Percentiles rank a stretch among this genome's conserved stretches.
Evolutionary conservation across 1,284 basidiomycete species (phyloP).

Genomic region (Leccinum subfulvum): DNA sequence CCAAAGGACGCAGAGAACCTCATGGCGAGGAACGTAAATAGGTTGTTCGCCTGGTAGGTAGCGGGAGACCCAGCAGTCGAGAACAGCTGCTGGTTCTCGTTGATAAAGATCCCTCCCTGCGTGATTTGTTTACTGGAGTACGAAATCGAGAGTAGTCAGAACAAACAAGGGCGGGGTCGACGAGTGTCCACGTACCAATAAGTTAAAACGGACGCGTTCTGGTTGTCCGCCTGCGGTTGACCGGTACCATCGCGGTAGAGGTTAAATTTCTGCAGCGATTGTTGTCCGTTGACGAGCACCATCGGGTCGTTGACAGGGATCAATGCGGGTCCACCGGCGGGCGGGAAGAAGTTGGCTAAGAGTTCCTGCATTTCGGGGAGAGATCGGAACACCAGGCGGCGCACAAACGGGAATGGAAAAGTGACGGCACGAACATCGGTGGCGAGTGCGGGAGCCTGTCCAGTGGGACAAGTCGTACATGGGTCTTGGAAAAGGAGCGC

Average conservation of each 20-base stretch:
- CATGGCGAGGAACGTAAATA: constrained; percentile 31
- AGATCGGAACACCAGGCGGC: neutral
- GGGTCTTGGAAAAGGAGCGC: constrained; percentile 25
- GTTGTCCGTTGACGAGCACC: constrained; percentile 27
- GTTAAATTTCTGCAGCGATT: constrained; percentile 27
- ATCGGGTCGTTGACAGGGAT: constrained; percentile 29
- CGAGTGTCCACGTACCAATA: constrained; percentile 22
- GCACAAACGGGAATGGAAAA: neutral
- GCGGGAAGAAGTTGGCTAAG: constrained; percentile 25
- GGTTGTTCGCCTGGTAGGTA: constrained; percentile 17
- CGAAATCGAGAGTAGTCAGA: neutral
- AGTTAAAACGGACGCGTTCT: constrained; percentile 22
- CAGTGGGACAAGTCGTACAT: constrained; percentile 25
- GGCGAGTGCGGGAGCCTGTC: constrained; percentile 21
- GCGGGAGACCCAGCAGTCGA: constrained; percentile 21
- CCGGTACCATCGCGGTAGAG: constrained; percentile 29
- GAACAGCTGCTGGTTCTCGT: constrained; percentile 22
- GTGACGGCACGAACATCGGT: constrained; percentile 21
- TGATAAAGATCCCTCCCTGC: constrained; percentile 27
- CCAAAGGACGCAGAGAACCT: constrained; percentile 26
- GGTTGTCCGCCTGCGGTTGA: constrained; percentile 23
- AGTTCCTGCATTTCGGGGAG: constrained; percentile 19
- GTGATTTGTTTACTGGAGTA: constrained; percentile 22
- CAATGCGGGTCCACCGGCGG: constrained; percentile 24
- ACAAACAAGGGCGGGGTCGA: neutral